Conservation (phyloP, 305 asterid genomes). For the Striga hermonthica region DNA sequence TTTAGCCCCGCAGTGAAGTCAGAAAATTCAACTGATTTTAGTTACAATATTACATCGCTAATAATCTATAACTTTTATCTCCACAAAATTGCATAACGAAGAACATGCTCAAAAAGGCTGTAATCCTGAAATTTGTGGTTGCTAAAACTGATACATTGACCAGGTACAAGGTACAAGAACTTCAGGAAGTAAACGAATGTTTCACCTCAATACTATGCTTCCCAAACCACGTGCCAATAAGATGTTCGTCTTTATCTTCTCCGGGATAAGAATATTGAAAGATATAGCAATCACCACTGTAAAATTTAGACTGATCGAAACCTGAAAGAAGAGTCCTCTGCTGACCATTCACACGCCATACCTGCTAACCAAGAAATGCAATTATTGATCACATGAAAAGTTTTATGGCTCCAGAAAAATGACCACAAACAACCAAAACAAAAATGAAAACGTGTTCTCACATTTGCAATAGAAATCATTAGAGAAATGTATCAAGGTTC, state of each 20-base stretch:
- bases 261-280: slow-evolving; percentile 67
- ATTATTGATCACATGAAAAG: slow-evolving; percentile 4
- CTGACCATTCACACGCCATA: slow-evolving; percentile 74
- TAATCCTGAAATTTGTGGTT: slow-evolving; percentile 12
- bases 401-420: slow-evolving; percentile 17
- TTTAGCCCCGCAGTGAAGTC: no score
- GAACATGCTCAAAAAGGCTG: slow-evolving; percentile 4
- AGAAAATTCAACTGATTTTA: no score
- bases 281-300: slow-evolving; percentile 84
- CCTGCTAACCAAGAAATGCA: slow-evolving; percentile 44
- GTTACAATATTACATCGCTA: slow-evolving; percentile 8
- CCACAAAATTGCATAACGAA: neutral
- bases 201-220: slow-evolving; percentile 64
- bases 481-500: no score
- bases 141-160: slow-evolving; percentile 16
- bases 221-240: slow-evolving; percentile 85
- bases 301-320: slow-evolving; percentile 59
- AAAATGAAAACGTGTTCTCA: neutral
- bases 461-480: no score
- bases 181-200: slow-evolving; percentile 22
- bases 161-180: slow-evolving; percentile 3
- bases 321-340: slow-evolving; percentile 44
- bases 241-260: slow-evolving; percentile 64
- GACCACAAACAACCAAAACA: slow-evolving; percentile 19
- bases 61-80: neutral